Evolutionary conservation across 1,139 yeast genomes (phyloP).

Genomic region (Protomyces arabidopsidicola): DNA sequence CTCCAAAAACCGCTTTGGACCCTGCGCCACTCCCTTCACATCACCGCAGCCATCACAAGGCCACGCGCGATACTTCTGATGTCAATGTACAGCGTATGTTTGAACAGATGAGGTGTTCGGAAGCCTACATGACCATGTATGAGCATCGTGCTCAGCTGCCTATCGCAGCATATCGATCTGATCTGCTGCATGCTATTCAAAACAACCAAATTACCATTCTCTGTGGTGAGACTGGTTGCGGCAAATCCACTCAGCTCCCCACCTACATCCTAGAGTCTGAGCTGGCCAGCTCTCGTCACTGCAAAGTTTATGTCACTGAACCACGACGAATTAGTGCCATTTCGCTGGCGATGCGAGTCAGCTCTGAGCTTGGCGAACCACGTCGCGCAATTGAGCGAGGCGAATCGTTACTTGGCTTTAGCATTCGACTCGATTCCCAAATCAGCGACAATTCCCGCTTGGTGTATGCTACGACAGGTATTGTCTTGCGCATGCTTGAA

Average conservation of each 20-base stretch:
- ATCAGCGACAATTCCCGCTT: constrained; percentile 60
- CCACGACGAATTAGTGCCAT: constrained; percentile 72
- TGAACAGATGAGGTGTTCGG: constrained; percentile 4
- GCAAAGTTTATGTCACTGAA: constrained; percentile 64
- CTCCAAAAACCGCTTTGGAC: background rate
- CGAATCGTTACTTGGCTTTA: constrained; percentile 72
- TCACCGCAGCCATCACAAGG: background rate
- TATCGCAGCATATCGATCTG: constrained; percentile 11
- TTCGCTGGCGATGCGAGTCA: constrained; percentile 64
- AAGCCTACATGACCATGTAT: constrained; percentile 5
- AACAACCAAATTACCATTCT: constrained; percentile 74
- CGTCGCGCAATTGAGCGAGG: constrained; percentile 48
- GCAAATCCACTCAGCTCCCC: constrained; percentile 78
- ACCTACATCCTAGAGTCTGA: constrained; percentile 56
- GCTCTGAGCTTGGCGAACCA: constrained; percentile 47
- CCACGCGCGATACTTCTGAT: background rate
- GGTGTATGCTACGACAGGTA: constrained; percentile 79
- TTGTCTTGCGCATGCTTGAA: constrained; percentile 60
- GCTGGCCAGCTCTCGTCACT: constrained; percentile 51
- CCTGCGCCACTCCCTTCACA: background rate
- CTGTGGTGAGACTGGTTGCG: constrained; percentile 96
- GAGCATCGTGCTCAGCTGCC: constrained; percentile 12
- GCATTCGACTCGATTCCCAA: constrained; percentile 72
- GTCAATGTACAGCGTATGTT: background rate
- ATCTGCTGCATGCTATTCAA: constrained; percentile 21